These are phyloP conservation scores for Pythium insidiosum DNA, from an alignment of 352 stramenopile genomes.

Conservation along the genomic window DNA sequence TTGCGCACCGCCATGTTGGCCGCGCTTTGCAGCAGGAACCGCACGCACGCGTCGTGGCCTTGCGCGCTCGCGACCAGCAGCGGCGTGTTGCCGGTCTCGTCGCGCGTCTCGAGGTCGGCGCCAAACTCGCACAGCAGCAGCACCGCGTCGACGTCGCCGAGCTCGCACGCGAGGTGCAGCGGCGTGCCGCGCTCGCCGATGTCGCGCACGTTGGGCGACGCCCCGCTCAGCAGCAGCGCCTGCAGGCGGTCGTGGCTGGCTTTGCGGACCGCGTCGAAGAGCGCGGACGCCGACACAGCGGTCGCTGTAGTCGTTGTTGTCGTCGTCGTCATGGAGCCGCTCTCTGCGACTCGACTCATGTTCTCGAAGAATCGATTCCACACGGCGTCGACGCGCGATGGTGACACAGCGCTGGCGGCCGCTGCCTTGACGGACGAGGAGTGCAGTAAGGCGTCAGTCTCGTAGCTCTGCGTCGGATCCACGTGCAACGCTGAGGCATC, in stretches of 20 bases:
- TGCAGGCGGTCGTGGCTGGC: constrained; percentile 33
- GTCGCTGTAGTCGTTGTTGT: neutral
- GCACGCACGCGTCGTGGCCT: constrained; percentile 56
- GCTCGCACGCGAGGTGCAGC: constrained; percentile 58
- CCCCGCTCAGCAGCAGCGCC: constrained; percentile 31
- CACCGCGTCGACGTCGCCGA: constrained; percentile 54
- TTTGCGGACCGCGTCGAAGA: constrained; percentile 52
- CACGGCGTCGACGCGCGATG: constrained; percentile 44
- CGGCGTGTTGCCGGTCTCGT: constrained; percentile 58
- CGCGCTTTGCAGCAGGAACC: constrained; percentile 69
- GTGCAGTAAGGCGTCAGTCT: neutral
- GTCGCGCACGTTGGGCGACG: constrained; percentile 49
- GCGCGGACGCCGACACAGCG: constrained; percentile 3
- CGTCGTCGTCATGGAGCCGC: neutral
- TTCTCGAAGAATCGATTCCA: constrained; percentile 82
- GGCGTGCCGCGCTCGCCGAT: constrained; percentile 55
- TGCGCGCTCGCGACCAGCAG: constrained; percentile 55
- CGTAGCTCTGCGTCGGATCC: neutral
- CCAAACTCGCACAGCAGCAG: constrained; percentile 61
- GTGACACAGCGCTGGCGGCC: constrained; percentile 16
- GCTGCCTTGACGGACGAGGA: neutral
- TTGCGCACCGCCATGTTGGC: constrained; percentile 40
- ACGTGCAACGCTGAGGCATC: too few species aligned
- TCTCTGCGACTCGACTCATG: constrained; percentile 23
- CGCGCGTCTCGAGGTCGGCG: constrained; percentile 53